Base-by-base conservation (phyloP, 495 filamentous ascomycete species). In the Neurospora sp. region DNA sequence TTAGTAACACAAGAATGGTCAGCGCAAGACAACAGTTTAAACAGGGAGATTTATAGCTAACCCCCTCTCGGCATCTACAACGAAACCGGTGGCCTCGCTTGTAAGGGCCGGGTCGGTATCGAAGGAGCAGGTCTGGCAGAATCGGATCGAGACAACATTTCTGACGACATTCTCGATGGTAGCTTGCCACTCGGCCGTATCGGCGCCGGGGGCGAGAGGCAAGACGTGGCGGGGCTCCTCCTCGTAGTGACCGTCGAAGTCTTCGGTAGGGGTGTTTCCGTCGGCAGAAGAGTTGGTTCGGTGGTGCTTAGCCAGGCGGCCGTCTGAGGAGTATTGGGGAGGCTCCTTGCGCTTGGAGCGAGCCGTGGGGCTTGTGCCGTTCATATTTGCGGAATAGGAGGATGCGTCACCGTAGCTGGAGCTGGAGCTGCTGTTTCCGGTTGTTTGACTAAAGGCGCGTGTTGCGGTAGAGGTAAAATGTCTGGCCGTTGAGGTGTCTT, bases 111-210 rank as follows among this genome's bases (percentile, higher is more conserved):
- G 84, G 76, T 98, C 96, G 18, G 96, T 98, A 80, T 99, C 96
- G 79, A 99, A 99, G 5, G 96, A 94, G 82, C 93, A 97, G 1
- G 96, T 98, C 84, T 98, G 95, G 80, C 95, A 98, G 85, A 99
- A 99, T 74, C 97, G 93, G 80, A 99, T 98, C 14, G 94, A 97
- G 39, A 99, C 96, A 2, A 98, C 96, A 71, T 92, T 96, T 75
- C 89, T 88, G 31, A 99, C 94, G 3, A 98, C 96, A 54, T 87
- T 89, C 84, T 98, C 94, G 75, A 99, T 97, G 4, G 94, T 97
- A 14, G 89, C 91, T 80, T 98, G 96, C 96, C 96, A 99, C 82
- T 99, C 96, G 38, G 92, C 93, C 10, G 93, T 94, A 77, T 99
- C 94, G 46, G 92, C 89, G 40, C 89, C 85, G 2, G 88, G 27